These are phyloP conservation scores for Thraustochytrium striatum DNA, from an alignment of 352 stramenopile species.

Conservation along the genomic window DNA sequence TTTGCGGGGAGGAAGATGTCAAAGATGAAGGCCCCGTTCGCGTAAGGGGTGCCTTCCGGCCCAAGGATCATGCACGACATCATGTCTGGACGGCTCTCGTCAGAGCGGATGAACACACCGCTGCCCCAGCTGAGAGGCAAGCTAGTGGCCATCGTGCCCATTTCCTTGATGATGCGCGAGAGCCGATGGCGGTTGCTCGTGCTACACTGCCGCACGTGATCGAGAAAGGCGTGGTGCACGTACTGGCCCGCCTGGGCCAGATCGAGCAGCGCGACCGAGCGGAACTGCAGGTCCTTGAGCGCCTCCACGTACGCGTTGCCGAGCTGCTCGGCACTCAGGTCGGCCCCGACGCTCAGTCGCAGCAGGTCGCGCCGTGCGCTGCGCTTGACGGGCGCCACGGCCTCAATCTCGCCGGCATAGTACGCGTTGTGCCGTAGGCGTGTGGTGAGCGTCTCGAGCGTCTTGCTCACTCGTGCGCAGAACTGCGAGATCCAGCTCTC, in stretches of 20 bases:
- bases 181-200: background rate
- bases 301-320: background rate
- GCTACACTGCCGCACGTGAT: too few relatives aligned
- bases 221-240: background rate
- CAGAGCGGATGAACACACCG: background rate
- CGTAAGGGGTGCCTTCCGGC: slow-evolving; percentile 61
- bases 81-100: slow-evolving; percentile 17
- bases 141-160: slow-evolving; percentile 14
- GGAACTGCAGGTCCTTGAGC: slow-evolving; percentile 26
- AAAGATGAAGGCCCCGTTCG: slow-evolving; percentile 69
- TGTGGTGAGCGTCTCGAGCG: background rate
- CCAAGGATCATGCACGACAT: slow-evolving; percentile 52
- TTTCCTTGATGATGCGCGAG: background rate
- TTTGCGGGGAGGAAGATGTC: slow-evolving; percentile 63
- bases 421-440: background rate
- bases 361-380: background rate
- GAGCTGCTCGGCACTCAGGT: background rate
- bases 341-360: background rate
- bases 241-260: slow-evolving; percentile 16
- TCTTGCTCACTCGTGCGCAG: background rate
- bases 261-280: slow-evolving; percentile 1
- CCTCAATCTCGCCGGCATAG: background rate
- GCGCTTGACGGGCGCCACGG: background rate
- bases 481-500: background rate
- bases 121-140: slow-evolving; percentile 20